Evolutionary conservation across 176 grass and related monocot species (phyloP).

Genomic region (Musa acuminata): DNA sequence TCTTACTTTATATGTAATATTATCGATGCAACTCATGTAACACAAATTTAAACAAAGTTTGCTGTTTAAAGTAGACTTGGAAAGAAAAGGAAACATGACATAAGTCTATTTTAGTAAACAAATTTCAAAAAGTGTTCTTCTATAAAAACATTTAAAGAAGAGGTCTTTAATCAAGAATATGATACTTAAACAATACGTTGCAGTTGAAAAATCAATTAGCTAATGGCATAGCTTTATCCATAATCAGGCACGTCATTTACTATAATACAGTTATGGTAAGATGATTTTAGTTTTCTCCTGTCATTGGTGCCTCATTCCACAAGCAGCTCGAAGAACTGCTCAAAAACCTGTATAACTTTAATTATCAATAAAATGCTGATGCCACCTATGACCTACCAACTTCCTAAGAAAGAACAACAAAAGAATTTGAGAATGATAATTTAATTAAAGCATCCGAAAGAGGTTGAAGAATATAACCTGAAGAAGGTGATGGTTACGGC

Average conservation of each 20-base stretch:
- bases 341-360: no score
- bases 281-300: no score
- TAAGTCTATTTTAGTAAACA: no score
- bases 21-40: not conserved
- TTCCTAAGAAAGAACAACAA: not conserved
- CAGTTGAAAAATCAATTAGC: not conserved
- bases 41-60: not conserved
- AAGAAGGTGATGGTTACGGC: slow-evolving; percentile 73
- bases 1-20: not conserved
- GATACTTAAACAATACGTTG: not conserved
- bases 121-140: not conserved
- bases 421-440: not conserved
- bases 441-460: not conserved
- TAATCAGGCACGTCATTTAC: not conserved
- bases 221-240: not conserved
- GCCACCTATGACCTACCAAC: not conserved
- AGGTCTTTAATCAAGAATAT: not conserved
- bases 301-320: no score
- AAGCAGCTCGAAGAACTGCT: no score
- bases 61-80: not conserved
- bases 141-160: not conserved
- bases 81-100: no score
- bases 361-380: no score
- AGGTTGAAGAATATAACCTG: slow-evolving; percentile 26
- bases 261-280: no score